Evolutionary conservation across 768 basidiomycete species (phyloP).

Genomic region (Rhizopogon roseolus): DNA sequence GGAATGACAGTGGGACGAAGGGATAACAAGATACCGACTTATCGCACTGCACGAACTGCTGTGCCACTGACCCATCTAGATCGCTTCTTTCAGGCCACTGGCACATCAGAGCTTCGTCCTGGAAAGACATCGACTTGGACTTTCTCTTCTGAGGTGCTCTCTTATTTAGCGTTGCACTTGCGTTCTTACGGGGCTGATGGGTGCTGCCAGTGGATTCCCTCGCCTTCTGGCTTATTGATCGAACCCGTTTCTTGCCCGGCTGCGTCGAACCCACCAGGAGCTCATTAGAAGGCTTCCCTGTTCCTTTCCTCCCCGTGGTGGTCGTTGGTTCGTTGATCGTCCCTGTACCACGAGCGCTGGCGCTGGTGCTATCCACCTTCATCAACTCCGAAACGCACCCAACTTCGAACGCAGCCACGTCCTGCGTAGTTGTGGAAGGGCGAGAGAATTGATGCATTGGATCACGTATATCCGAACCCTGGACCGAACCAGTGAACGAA

Average conservation of each 20-base stretch:
- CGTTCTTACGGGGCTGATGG: neutral
- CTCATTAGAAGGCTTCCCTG: neutral
- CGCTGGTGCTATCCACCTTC: neutral
- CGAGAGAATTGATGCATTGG: neutral
- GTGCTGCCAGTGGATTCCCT: neutral
- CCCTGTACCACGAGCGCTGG: neutral
- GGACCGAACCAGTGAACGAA: neutral
- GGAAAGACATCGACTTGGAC: neutral
- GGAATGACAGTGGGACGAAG: slow-evolving; percentile 10
- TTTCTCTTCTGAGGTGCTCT: neutral
- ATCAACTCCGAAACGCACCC: neutral
- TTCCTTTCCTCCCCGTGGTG: neutral
- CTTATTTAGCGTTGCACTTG: neutral
- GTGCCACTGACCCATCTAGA: neutral
- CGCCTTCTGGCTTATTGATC: neutral
- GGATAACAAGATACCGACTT: slow-evolving; percentile 14
- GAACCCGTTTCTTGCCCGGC: neutral
- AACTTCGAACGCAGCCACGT: neutral
- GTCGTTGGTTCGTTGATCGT: neutral
- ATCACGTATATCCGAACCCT: neutral
- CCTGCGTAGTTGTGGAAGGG: neutral
- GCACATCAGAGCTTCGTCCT: neutral
- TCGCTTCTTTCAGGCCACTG: neutral
- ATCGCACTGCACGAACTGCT: slow-evolving; percentile 31
- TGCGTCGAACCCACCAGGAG: neutral